A percentile compares a stretch with the other conserved stretches of the same genome.
phyloP scores from a whole-genome alignment of 169 alveolate genomes.

The Plasmodium ovale region DNA sequence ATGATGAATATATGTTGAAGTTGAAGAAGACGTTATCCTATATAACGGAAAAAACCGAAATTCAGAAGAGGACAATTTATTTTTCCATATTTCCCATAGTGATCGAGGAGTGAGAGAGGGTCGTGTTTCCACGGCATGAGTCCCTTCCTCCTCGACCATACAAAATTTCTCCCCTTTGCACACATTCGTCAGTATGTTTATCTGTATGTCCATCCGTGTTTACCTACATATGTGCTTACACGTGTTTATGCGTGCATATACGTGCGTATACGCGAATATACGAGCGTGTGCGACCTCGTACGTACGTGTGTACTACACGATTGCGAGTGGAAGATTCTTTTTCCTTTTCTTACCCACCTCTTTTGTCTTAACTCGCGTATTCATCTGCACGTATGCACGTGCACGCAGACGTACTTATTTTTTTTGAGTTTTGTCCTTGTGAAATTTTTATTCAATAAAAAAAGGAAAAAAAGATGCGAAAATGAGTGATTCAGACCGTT shows the following conservation, averaged over 20 bases:
- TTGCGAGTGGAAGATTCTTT: too few relatives aligned
- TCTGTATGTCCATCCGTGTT: background rate
- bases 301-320: too few relatives aligned
- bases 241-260: too few relatives aligned
- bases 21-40: constrained; percentile 31
- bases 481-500: too few relatives aligned
- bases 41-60: constrained; percentile 44
- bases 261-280: too few relatives aligned
- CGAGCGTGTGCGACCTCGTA: too few relatives aligned
- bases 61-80: constrained; percentile 43
- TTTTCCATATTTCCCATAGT: constrained; percentile 71
- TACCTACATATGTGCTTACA: background rate
- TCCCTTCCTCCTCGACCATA: too few relatives aligned
- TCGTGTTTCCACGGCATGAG: too few relatives aligned
- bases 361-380: background rate
- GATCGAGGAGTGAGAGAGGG: constrained; percentile 35
- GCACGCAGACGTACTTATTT: background rate
- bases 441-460: too few relatives aligned
- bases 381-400: too few relatives aligned
- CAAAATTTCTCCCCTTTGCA: background rate
- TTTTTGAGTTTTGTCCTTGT: constrained; percentile 16
- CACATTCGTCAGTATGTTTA: background rate
- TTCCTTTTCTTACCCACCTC: too few relatives aligned
- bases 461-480: background rate
- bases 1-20: constrained; percentile 59